Evolutionary conservation across 2,329 filamentous ascomycete species (phyloP), one percentile per base, ranked within the genome.

Genomic region (Escovopsis weberi): DNA sequence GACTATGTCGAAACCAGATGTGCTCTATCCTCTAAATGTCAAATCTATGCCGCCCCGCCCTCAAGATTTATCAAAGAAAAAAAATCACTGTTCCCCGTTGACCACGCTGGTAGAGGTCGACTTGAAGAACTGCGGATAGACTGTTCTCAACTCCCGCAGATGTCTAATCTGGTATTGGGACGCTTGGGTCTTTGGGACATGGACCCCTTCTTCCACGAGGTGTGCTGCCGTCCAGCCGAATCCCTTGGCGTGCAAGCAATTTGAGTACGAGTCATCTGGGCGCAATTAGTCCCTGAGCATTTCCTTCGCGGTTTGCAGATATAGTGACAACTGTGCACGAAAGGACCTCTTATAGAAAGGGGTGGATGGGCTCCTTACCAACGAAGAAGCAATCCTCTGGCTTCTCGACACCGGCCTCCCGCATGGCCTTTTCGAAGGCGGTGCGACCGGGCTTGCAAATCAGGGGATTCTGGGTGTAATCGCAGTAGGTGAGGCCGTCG

Each of bases 401-500:
- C 33, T 74, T 70, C 12, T 74, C 70, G 1, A 83, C 75, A 0
- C 80, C 82, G 0, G 89, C 87, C 53, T 96, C 83, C 38, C 62
- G 68, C 83, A 96, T 94, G 6, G 85, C 91, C 64, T 91, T 94
- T 33, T 74, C 74, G 58, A 79, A 98, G 82, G 94, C 91, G 41
- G 79, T 77, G 41, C 70, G 69, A 44, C 83, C 74, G 3, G 91
- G 91, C 60, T 98, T 98, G 67, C 91, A 95, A 38, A 93, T 63
- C 47, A 98, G 70, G 6, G 76, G 81, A 36, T 75, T 66, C 12
- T 73, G 64, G 10, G 68, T 72, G 62, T 98, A 98, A 61, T 98
- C 85, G 58, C 93, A 98, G 60, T 78, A 98, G 0, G 91, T 98
- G 47, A 96, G 77, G 7, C 91, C 91, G 48, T 96, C 89, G 56